Conservation (phyloP, 225 moss, liverwort and hornwort genomes). For the Neckera pumila region DNA sequence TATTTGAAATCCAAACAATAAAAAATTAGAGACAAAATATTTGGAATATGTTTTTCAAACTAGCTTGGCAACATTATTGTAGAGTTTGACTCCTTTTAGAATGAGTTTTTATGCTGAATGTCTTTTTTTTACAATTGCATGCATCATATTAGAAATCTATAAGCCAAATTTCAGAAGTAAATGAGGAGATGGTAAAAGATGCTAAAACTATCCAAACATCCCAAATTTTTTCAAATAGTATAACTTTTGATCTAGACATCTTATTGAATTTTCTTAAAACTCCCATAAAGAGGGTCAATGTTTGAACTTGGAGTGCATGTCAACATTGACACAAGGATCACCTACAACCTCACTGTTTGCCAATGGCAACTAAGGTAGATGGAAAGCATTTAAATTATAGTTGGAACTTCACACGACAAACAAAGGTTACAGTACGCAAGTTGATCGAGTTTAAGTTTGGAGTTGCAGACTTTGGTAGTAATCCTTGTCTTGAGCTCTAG, state of each 20-base stretch:
- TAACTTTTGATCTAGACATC: background rate
- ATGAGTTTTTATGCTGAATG: background rate
- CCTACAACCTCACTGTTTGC: too few relatives aligned
- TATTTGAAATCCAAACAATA: accelerated
- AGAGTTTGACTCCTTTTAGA: background rate
- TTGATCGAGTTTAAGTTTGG: too few relatives aligned
- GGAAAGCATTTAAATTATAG: too few relatives aligned
- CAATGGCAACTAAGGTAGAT: too few relatives aligned
- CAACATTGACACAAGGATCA: too few relatives aligned
- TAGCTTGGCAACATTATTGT: accelerated
- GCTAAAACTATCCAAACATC: accelerated
- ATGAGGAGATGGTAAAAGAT: background rate
- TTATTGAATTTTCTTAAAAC: too few relatives aligned
- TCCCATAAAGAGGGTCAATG: background rate
- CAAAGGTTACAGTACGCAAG: too few relatives aligned
- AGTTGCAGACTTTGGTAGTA: too few relatives aligned
- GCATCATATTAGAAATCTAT: background rate
- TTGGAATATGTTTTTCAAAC: background rate
- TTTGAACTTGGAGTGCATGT: too few relatives aligned
- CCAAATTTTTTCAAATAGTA: background rate
- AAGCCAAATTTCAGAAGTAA: background rate
- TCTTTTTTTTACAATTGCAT: background rate
- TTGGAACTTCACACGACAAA: too few relatives aligned
- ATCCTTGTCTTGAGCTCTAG: too few relatives aligned
- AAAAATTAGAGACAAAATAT: background rate